Conservation (phyloP, 1,139 yeast genomes). For the Casaregolazyma lundiana region DNA sequence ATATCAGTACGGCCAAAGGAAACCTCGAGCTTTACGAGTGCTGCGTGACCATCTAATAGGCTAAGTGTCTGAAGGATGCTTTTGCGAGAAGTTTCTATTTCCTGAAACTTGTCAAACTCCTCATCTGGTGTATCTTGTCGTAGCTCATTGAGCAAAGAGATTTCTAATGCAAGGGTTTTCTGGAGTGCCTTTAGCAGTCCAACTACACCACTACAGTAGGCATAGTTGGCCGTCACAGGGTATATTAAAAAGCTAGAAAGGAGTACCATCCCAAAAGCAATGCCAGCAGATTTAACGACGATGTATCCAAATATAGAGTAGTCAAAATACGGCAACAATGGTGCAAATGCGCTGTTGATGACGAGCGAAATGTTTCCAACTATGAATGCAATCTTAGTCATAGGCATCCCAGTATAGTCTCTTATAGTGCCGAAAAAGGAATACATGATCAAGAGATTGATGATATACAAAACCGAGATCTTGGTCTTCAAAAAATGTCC, state of each 20-base stretch:
- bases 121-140: slow-evolving; percentile 18
- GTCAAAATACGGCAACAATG: slow-evolving; percentile 24
- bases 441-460: slow-evolving; percentile 23
- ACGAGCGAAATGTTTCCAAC: slow-evolving; percentile 22
- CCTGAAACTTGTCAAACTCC: slow-evolving; percentile 14
- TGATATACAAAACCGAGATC: slow-evolving; percentile 24
- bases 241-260: slow-evolving; percentile 22
- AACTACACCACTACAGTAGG: slow-evolving; percentile 19
- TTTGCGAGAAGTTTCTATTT: slow-evolving; percentile 10
- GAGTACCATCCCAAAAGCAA: slow-evolving; percentile 24
- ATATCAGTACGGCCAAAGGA: slow-evolving; percentile 24
- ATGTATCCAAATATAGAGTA: slow-evolving; percentile 23
- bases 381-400: slow-evolving; percentile 17
- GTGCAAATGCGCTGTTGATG: slow-evolving; percentile 19
- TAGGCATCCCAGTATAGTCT: slow-evolving; percentile 10
- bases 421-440: slow-evolving; percentile 13
- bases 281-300: slow-evolving; percentile 25
- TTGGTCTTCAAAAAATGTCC: slow-evolving; percentile 26
- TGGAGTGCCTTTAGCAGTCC: slow-evolving; percentile 16
- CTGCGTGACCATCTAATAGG: slow-evolving; percentile 22
- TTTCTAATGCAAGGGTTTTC: slow-evolving; percentile 16
- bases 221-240: slow-evolving; percentile 28
- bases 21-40: slow-evolving; percentile 21
- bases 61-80: slow-evolving; percentile 8
- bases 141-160: slow-evolving; percentile 13